phyloP scores from a whole-genome alignment of 805 yeast genomes.

The Teunomyces lycoperdinae region DNA sequence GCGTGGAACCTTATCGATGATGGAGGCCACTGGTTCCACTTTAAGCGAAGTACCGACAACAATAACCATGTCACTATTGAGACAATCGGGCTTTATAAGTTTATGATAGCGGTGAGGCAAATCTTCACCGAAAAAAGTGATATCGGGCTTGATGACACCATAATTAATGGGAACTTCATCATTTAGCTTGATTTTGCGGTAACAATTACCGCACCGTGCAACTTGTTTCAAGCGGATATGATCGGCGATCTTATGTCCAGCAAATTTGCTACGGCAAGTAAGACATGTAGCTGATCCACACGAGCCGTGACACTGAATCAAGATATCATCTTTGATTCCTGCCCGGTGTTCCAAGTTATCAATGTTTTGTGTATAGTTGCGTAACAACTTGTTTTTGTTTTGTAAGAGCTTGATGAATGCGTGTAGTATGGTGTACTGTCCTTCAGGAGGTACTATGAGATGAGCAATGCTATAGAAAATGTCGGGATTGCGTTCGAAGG shows the following conservation, averaged over 20 bases:
- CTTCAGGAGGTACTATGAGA: constrained; percentile 65
- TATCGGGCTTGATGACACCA: constrained; percentile 81
- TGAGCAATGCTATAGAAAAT: constrained; percentile 86
- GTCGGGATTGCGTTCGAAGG: constrained; percentile 73
- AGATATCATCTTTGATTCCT: constrained; percentile 47
- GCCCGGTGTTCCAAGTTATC: constrained; percentile 49
- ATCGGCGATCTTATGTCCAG: constrained; percentile 46
- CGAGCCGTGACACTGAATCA: constrained; percentile 85
- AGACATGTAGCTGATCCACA: constrained; percentile 71
- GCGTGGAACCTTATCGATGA: constrained; percentile 32
- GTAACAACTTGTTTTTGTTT: constrained; percentile 33
- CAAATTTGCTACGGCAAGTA: constrained; percentile 62
- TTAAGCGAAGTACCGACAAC: constrained; percentile 84
- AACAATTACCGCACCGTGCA: constrained; percentile 54
- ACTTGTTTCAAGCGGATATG: constrained; percentile 45
- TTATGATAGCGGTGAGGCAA: constrained; percentile 46
- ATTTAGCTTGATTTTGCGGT: constrained; percentile 19
- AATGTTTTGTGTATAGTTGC: constrained; percentile 46
- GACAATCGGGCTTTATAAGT: constrained; percentile 47
- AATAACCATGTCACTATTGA: constrained; percentile 71
- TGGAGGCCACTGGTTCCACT: constrained; percentile 50
- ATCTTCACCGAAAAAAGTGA: constrained; percentile 78
- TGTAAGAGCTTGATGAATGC: constrained; percentile 36
- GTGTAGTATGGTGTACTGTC: constrained; percentile 36
- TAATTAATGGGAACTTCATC: constrained; percentile 22